Evolutionary conservation across 345 rosid species (phyloP).

Genomic region (Triadica sebifera): DNA sequence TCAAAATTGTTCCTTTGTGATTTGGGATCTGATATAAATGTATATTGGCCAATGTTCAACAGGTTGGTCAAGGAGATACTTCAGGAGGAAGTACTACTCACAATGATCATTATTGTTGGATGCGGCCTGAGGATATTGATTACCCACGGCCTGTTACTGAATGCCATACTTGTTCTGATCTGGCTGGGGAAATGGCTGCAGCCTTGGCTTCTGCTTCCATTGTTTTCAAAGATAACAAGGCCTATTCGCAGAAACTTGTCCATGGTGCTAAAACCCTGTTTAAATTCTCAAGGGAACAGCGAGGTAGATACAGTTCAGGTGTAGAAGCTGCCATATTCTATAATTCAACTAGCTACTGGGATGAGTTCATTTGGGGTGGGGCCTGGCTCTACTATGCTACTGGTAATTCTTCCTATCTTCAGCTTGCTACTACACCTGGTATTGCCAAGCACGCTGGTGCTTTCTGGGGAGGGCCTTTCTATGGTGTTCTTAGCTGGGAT

Average conservation of each 20-base stretch:
- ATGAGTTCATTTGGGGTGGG: constrained; percentile 92
- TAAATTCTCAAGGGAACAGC: constrained; percentile 60
- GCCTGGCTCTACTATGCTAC: constrained; percentile 97
- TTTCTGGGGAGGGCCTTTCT: constrained; percentile 81
- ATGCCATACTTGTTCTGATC: constrained; percentile 78
- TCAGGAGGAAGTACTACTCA: constrained; percentile 65
- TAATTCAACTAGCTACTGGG: constrained; percentile 86
- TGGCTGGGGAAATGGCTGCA: constrained; percentile 98
- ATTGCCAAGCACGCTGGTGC: constrained; percentile 88
- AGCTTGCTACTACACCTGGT: constrained; percentile 66
- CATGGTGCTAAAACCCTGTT: constrained; percentile 81
- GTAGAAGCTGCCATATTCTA: constrained; percentile 66
- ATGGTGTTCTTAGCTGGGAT: constrained; percentile 95
- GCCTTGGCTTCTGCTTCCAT: constrained; percentile 90
- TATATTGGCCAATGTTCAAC: constrained; percentile 4
- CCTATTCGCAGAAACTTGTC: constrained; percentile 86
- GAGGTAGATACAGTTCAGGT: constrained; percentile 81
- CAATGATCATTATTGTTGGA: constrained; percentile 96
- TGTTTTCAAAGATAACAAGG: constrained; percentile 88
- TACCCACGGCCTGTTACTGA: constrained; percentile 59
- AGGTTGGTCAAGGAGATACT: constrained; percentile 94
- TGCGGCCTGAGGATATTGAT: constrained; percentile 99
- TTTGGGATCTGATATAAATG: background rate
- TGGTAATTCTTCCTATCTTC: constrained; percentile 67
- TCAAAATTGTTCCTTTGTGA: no score